Evolutionary conservation across 164 flowering plant species (phyloP).

Genomic region (Amborella trichopoda): DNA sequence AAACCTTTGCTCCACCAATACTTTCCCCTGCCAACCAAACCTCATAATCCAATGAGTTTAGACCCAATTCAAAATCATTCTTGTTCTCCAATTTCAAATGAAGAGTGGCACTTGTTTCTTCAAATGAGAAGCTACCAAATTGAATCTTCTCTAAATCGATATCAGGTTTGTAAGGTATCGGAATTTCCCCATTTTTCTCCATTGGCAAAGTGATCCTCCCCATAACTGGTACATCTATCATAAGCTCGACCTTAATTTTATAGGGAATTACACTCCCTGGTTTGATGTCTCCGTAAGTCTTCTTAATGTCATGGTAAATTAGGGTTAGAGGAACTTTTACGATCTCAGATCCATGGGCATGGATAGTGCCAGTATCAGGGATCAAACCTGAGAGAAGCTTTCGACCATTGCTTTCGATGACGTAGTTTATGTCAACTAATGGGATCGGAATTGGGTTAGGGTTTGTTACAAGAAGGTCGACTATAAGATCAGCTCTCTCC

Average conservation of each 20-base stretch:
- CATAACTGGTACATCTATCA: conserved; percentile 13
- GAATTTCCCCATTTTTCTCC: conserved; percentile 18
- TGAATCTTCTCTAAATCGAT: conserved; percentile 14
- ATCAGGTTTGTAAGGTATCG: conserved; percentile 16
- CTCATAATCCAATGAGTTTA: conserved; percentile 18
- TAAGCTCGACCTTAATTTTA: conserved; percentile 15
- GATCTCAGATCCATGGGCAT: conserved; percentile 17
- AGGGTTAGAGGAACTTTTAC: conserved; percentile 14
- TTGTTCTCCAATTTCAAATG: conserved; percentile 20
- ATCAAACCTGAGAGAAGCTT: conserved; percentile 16
- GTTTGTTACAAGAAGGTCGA: conserved; percentile 12
- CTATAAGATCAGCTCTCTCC: conserved; percentile 12
- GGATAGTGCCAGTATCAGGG: conserved; percentile 18
- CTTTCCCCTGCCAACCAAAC: conserved; percentile 13
- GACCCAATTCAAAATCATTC: conserved; percentile 21
- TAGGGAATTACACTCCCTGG: conserved; percentile 17
- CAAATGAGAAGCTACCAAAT: conserved; percentile 15
- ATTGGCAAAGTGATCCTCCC: conserved; percentile 15
- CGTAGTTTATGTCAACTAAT: conserved; percentile 18
- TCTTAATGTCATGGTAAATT: conserved; percentile 15
- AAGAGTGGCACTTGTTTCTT: conserved; percentile 16
- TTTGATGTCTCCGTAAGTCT: conserved; percentile 13
- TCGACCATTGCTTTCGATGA: conserved; percentile 16
- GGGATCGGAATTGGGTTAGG: conserved; percentile 21
- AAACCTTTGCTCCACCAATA: conserved; percentile 13